Percentiles rank a stretch among this genome's conserved stretches.
Evolutionary conservation across 2,329 filamentous ascomycete genomes (phyloP).

Genomic region (Colletotrichum destructivum): DNA sequence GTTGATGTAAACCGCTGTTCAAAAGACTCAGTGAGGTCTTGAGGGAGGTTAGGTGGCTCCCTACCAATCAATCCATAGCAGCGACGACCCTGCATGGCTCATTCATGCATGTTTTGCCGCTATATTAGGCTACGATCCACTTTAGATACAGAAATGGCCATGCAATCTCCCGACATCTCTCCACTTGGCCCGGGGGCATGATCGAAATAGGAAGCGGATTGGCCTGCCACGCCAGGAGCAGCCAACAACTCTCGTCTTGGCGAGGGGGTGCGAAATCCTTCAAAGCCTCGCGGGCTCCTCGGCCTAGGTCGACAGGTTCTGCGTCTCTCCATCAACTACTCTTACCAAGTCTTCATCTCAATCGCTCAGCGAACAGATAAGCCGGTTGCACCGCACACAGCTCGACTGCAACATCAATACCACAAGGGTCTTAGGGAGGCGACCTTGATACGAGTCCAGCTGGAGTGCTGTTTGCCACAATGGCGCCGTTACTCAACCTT

Average conservation of each 20-base stretch:
- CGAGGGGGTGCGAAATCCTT: conserved; percentile 12
- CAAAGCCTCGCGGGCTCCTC: neutral
- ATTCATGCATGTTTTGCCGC: neutral
- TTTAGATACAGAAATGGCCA: neutral
- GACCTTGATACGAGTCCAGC: neutral
- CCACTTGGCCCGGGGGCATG: neutral
- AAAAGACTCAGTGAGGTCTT: too few relatives aligned
- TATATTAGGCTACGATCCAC: neutral
- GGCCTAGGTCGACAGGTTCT: neutral
- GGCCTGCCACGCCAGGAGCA: neutral
- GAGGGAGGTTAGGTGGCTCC: neutral
- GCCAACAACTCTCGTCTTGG: conserved; percentile 15
- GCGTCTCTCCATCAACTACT: neutral
- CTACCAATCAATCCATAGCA: neutral
- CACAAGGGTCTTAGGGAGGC: too few relatives aligned
- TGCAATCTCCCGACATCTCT: neutral
- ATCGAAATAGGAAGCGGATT: neutral
- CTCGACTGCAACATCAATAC: neutral
- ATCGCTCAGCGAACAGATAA: neutral
- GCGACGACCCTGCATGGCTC: conserved; percentile 1
- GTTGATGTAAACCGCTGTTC: too few relatives aligned
- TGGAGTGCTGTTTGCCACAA: neutral
- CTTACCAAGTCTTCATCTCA: neutral
- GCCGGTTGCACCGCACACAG: neutral
- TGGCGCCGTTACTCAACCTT: conserved; percentile 26